Conservation (phyloP, 805 yeast species). For the Metschnikowia matae region DNA sequence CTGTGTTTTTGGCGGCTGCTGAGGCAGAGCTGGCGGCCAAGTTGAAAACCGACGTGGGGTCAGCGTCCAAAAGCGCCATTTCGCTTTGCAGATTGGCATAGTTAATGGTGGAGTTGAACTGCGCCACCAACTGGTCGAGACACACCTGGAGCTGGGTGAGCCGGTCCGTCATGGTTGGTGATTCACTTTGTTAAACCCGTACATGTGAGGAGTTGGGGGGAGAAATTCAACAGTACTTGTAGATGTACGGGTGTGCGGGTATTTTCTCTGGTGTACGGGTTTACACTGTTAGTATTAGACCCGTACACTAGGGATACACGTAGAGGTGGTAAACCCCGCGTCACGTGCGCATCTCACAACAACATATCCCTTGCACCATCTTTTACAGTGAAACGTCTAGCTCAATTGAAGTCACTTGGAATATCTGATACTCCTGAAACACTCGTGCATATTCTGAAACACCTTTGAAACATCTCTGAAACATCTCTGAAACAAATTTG, state of each 20-base stretch:
- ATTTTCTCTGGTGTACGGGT: too few species aligned
- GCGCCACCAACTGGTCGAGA: constrained; percentile 76
- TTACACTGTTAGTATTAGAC: too few species aligned
- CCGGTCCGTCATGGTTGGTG: constrained; percentile 62
- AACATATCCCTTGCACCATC: not conserved
- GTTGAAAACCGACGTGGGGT: constrained; percentile 62
- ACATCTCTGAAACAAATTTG: too few species aligned
- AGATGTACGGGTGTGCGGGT: not conserved
- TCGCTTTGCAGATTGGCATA: constrained; percentile 50
- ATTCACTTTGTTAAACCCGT: too few species aligned
- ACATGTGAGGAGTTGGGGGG: not conserved
- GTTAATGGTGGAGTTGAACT: constrained; percentile 72
- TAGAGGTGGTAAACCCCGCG: not conserved
- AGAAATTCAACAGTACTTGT: too few species aligned
- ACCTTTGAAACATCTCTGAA: too few species aligned
- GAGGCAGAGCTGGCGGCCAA: constrained; percentile 55
- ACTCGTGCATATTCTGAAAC: too few species aligned
- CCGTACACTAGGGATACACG: too few species aligned
- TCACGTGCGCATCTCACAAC: not conserved
- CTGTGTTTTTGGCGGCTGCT: constrained; percentile 28
- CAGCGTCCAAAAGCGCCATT: constrained; percentile 46
- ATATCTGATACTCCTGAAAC: too few species aligned
- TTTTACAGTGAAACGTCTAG: not conserved
- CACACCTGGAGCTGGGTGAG: constrained; percentile 87
- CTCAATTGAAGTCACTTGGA: too few species aligned